Conservation (phyloP, 768 basidiomycete species). For the Lactarius trivialis region DNA sequence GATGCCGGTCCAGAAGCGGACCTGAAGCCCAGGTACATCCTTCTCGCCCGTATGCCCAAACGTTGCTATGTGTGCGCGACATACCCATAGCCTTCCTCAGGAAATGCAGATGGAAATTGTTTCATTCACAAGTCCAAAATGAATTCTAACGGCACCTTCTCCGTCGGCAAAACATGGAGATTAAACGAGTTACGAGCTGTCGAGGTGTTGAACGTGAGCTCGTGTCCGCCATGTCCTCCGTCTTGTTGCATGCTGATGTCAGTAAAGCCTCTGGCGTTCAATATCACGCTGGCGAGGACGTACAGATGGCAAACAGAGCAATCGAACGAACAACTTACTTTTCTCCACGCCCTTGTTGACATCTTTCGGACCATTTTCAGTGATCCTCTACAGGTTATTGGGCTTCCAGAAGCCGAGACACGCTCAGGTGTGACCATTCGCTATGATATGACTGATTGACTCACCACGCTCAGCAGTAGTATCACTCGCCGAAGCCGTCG, state of each 20-base stretch:
- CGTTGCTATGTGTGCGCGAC: background rate
- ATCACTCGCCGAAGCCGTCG: background rate
- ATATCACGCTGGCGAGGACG: conserved; percentile 79
- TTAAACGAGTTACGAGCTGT: conserved; percentile 74
- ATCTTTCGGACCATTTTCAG: conserved; percentile 41
- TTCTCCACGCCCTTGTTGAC: conserved; percentile 60
- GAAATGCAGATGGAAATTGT: conserved; percentile 53
- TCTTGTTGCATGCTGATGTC: background rate
- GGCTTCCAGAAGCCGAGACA: conserved; percentile 41
- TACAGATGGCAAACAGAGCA: conserved; percentile 89
- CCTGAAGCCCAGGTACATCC: conserved; percentile 83
- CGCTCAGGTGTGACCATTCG: conserved; percentile 30
- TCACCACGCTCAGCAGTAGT: conserved; percentile 1
- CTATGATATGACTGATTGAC: conserved; percentile 2
- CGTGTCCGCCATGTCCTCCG: background rate
- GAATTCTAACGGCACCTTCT: conserved; percentile 91
- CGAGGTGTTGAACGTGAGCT: conserved; percentile 46
- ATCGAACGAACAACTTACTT: conserved; percentile 60
- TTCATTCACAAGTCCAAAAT: conserved; percentile 95
- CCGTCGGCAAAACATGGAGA: conserved; percentile 95
- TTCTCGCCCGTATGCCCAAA: conserved; percentile 75
- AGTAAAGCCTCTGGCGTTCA: conserved; percentile 56
- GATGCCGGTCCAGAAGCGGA: conserved; percentile 63
- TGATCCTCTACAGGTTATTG: conserved; percentile 50
- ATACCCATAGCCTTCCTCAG: conserved; percentile 32